Percentiles rank a stretch among this genome's conserved stretches.
Evolutionary conservation across 1,284 basidiomycete genomes (phyloP).

Genomic region (Fomitopsis palustris): DNA sequence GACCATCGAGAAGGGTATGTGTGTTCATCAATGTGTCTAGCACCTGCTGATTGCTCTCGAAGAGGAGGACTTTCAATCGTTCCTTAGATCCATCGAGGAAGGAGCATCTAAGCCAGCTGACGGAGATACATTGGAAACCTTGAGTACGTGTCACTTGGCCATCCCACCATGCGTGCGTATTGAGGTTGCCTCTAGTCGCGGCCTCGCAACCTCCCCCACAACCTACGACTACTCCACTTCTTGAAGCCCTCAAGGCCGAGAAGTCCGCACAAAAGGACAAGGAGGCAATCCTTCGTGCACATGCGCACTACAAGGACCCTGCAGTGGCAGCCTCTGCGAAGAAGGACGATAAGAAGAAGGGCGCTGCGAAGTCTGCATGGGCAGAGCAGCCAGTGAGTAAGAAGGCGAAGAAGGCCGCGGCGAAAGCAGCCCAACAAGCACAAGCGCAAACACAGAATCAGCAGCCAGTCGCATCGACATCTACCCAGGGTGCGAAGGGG

Average conservation of each 20-base stretch:
- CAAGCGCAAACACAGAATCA: slow-evolving; percentile 9
- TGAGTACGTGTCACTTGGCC: slow-evolving; percentile 44
- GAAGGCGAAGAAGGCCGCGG: slow-evolving; percentile 34
- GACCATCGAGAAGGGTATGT: slow-evolving; percentile 74
- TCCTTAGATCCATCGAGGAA: slow-evolving; percentile 63
- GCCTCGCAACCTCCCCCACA: slow-evolving; percentile 51
- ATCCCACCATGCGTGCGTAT: background rate
- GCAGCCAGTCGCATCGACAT: slow-evolving; percentile 1
- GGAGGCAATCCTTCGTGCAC: slow-evolving; percentile 63
- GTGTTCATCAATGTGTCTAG: background rate
- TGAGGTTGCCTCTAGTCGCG: slow-evolving; percentile 50
- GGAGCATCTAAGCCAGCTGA: slow-evolving; percentile 45
- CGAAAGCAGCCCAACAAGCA: slow-evolving; percentile 19
- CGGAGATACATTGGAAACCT: slow-evolving; percentile 54
- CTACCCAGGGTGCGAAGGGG: slow-evolving; percentile 13
- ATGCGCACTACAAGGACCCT: slow-evolving; percentile 63
- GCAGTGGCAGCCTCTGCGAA: slow-evolving; percentile 24
- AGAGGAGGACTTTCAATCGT: slow-evolving; percentile 60
- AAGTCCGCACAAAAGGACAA: slow-evolving; percentile 71
- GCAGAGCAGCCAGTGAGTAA: slow-evolving; percentile 30
- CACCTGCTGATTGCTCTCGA: background rate
- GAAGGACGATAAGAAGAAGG: slow-evolving; percentile 56
- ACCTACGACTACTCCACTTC: slow-evolving; percentile 81
- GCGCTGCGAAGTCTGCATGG: slow-evolving; percentile 11
- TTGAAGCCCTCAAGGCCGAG: slow-evolving; percentile 85